Base-by-base conservation (phyloP, 768 basidiomycete species). In the Calocera cornea region DNA sequence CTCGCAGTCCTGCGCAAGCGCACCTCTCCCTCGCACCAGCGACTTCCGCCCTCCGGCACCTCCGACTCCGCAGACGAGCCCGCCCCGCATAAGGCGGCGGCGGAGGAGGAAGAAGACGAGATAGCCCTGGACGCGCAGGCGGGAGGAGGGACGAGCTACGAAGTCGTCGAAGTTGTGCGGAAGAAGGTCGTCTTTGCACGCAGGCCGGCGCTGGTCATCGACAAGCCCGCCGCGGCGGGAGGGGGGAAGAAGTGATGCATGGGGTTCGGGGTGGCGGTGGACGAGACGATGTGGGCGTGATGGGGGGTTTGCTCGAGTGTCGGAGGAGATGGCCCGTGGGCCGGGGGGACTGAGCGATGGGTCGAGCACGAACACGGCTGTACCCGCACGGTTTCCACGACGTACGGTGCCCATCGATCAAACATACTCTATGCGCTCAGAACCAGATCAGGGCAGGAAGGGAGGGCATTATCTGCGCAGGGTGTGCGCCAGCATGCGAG, bases 101-200 rank as follows among this genome's bases (percentile, higher is more conserved):
- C 72, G 64, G 71, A 72, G 40, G 72, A 73, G n/a, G 70, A 72
- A 10, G 69, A 65, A 1, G 74, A 72, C 41, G 68, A 66, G n/a
- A 70, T 70, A 8, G 64, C 60, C 5, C 66, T 68, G 24, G 70
- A 72, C 0, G 71, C 68, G 7, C 73, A 72, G 7, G 69, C 64
- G 65, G 40, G 74, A 72, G 71, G 40, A 44, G 72, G 68, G 71
- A 78, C 77, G 38, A 78, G 75, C 49, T 92, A 88, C 86, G 80
- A 84, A 49, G 79, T 89, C 31, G 75, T 83, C 11, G 88, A 88
- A 1, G 76, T 93, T 60, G 86, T 93, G 47, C 90, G 85, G 77
- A 83, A 85, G 69, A 94, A 94, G 74, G 84, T 94, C 33, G 81
- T 90, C 16, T 94, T 94, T 73, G 82, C 88, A 41, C 92, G 89